Evolutionary conservation across 2,329 filamentous ascomycete species (phyloP).

Genomic region (Aspergillus costaricaensis): DNA sequence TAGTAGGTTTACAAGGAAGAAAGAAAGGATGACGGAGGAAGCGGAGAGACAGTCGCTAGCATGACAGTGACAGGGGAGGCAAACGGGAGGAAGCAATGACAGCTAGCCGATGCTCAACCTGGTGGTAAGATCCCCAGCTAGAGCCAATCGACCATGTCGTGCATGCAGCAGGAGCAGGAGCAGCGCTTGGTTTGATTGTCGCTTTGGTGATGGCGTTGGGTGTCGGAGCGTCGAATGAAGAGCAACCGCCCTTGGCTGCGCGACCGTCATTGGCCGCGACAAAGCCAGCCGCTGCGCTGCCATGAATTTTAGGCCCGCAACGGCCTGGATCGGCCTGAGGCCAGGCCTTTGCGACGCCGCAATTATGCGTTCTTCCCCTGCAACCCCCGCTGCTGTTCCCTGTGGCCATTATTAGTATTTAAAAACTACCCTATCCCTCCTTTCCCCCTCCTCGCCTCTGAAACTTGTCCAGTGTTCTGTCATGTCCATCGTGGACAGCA

Average conservation of each 20-base stretch:
- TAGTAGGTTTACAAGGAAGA: constrained; percentile 6
- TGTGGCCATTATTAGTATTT: constrained; percentile 3
- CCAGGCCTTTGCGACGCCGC: constrained; percentile 22
- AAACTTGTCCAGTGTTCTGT: constrained; percentile 1
- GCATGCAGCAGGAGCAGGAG: constrained; percentile 8
- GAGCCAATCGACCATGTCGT: constrained; percentile 4
- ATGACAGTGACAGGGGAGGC: constrained; percentile 25
- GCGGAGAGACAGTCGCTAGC: constrained; percentile 17
- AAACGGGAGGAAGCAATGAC: constrained; percentile 1
- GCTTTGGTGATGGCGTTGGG: neutral
- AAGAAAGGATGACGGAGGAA: constrained; percentile 17
- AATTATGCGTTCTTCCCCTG: constrained; percentile 8
- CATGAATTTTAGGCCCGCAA: constrained; percentile 1
- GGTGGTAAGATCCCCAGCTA: constrained; percentile 8
- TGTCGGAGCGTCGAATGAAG: constrained; percentile 5
- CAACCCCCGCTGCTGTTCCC: constrained; percentile 21
- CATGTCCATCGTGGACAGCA: constrained; percentile 17
- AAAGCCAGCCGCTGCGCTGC: constrained; percentile 4
- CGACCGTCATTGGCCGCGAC: constrained; percentile 12
- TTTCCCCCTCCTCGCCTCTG: neutral
- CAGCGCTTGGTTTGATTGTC: constrained; percentile 1
- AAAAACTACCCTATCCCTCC: constrained; percentile 8
- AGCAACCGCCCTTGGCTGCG: constrained; percentile 5
- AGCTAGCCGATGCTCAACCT: constrained; percentile 2
- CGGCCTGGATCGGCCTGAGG: constrained; percentile 8